phyloP scores from a whole-genome alignment of 441 rosid genomes.

The Populus tomentosa region DNA sequence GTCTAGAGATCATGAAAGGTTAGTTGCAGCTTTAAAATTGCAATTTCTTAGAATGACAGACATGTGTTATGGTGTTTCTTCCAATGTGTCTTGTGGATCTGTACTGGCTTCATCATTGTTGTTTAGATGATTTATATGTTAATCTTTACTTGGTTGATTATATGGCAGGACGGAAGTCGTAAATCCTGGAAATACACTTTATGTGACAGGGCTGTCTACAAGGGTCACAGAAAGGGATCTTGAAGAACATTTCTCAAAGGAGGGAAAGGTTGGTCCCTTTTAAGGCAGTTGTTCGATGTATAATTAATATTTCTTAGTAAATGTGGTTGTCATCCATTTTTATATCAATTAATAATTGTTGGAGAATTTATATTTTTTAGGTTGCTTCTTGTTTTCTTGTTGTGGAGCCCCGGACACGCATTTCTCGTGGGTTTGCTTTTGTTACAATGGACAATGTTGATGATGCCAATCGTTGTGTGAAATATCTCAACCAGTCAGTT shows the following conservation, averaged over 20 bases:
- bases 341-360: neutral
- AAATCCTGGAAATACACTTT: conserved; percentile 83
- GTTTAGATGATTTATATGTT: neutral
- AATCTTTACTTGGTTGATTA: conserved; percentile 7
- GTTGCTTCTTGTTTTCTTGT: conserved; percentile 92
- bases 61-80: neutral
- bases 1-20: conserved; percentile 89
- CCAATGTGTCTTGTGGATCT: neutral
- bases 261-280: conserved; percentile 68
- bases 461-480: conserved; percentile 85
- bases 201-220: conserved; percentile 92
- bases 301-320: neutral
- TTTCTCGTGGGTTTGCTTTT: conserved; percentile 96
- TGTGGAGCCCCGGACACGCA: conserved; percentile 86
- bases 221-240: conserved; percentile 88
- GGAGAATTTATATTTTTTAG: conserved; percentile 29
- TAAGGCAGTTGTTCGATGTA: neutral
- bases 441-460: conserved; percentile 74
- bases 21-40: conserved; percentile 23
- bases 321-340: neutral
- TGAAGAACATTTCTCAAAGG: conserved; percentile 90
- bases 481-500: conserved; percentile 92
- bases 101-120: neutral
- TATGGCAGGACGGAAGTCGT: conserved; percentile 39
- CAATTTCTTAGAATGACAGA: neutral